A percentile compares a stretch with the other conserved stretches of the same genome.
Conservation (phyloP, 1,284 basidiomycete species). For the Ganoderma resinaceum region DNA sequence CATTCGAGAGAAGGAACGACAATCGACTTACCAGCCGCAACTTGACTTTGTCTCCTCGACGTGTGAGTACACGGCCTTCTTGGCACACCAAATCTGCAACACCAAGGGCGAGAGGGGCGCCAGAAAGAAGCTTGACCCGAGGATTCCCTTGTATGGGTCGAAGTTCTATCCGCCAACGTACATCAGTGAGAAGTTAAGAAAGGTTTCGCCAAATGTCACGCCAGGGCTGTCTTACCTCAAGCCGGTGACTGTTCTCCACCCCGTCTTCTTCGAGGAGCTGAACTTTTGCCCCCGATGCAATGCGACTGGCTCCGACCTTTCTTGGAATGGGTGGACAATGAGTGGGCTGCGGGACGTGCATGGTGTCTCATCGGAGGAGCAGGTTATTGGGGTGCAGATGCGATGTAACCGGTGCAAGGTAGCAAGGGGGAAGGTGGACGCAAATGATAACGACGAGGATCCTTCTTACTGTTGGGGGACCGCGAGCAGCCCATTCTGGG, state of each 20-base stretch:
- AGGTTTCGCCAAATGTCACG: background rate
- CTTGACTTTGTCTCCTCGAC: background rate
- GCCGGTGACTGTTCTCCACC: conserved; percentile 27
- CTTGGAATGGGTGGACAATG: conserved; percentile 21
- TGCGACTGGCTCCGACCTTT: background rate
- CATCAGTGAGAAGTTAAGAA: background rate
- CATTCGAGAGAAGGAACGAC: background rate
- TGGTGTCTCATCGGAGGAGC: conserved; percentile 24
- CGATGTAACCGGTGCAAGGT: conserved; percentile 23
- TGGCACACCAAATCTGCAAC: background rate
- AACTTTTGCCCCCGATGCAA: conserved; percentile 22
- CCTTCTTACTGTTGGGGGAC: conserved; percentile 3
- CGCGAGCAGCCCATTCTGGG: background rate
- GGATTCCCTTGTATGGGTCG: background rate
- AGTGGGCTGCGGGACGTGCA: conserved; percentile 25
- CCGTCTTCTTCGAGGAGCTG: conserved; percentile 6
- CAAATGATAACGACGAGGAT: background rate
- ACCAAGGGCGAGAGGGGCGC: background rate
- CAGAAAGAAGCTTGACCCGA: background rate
- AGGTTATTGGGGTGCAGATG: conserved; percentile 25
- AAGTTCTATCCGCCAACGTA: background rate
- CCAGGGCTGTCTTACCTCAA: conserved; percentile 23
- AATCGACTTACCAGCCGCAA: background rate
- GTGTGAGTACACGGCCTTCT: background rate
- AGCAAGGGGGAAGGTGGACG: background rate